Evolutionary conservation across 345 rosid genomes (phyloP), one percentile per base, ranked within the genome.

Genomic region (Draba incana): DNA sequence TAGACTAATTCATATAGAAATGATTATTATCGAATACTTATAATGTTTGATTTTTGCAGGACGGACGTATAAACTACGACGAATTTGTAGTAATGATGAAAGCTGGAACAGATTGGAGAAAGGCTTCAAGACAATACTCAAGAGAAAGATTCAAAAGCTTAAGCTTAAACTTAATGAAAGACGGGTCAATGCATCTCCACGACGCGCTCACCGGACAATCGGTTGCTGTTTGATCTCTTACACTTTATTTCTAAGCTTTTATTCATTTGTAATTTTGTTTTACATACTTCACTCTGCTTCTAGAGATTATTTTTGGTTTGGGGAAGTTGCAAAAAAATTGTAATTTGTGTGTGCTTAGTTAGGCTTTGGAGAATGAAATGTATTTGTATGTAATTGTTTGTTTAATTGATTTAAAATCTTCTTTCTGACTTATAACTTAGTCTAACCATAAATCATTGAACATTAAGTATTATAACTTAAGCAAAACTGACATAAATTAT

Each of bases 91-190:
- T 85, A 3, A 93, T 93, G 98, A 93, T 93, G 98, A 93, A 90
- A 90, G 75, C 98, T 10, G 98, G 98, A 78, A 93, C 98, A 0
- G 98, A 93, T 42, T 93, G 98, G 98, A 86, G 98, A 76, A 93
- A 93, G 82, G 98, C 98, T 1, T 93, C 98, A 10, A 83, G 98
- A 30, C 98, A 93, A 75, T 93, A 93, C 81, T 93, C 97, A 24
- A 78, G 98, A 76, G 98, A 93, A 80, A 88, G 98, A 68, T 93
- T 88, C 84, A 93, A 93, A 83, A 93, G 97, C 50, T 78, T 93
- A 84, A 93, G 98, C 66, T 76, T 93, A 14, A 93, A 93, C 76
- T 77, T 93, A 75, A 87, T 93, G 98, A 93, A 93, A 80, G 97
- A 93, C 13, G 97, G 98, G 31, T 93, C 98, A 1, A 74, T 93